Conservation (phyloP, 2,329 filamentous ascomycete genomes). For the Aspergillus sclerotialis region DNA sequence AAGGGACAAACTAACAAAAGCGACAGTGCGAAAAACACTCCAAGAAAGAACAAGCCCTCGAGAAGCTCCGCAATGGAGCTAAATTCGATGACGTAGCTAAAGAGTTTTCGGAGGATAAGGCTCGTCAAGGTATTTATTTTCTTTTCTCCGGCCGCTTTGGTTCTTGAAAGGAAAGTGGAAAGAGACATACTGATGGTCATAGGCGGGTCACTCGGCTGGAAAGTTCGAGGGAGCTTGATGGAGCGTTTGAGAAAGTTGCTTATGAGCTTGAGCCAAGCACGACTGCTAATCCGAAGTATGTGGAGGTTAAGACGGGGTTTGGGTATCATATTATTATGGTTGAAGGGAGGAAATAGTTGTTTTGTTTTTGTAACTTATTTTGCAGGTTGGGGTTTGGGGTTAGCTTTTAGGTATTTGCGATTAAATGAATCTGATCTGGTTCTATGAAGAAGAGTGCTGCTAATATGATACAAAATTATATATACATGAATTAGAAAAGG, state of each 20-base stretch:
- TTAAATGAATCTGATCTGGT: no score
- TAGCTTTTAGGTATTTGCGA: no score
- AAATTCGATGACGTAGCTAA: slow-evolving; percentile 61
- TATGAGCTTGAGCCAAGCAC: slow-evolving; percentile 57
- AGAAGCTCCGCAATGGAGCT: slow-evolving; percentile 51
- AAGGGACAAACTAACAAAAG: background rate
- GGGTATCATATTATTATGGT: slow-evolving; percentile 67
- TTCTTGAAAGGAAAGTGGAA: no score
- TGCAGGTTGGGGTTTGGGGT: no score
- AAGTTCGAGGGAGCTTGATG: slow-evolving; percentile 51
- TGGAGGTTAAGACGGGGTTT: slow-evolving; percentile 55
- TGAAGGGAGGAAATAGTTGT: slow-evolving; percentile 51
- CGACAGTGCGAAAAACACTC: slow-evolving; percentile 54
- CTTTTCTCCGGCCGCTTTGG: no score
- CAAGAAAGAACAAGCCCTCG: slow-evolving; percentile 59
- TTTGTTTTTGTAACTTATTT: slow-evolving; percentile 3
- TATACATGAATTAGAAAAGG: slow-evolving; percentile 2
- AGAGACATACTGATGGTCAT: slow-evolving; percentile 2
- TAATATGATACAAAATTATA: no score
- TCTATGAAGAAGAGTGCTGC: no score
- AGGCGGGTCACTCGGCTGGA: slow-evolving; percentile 60
- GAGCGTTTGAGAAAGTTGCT: slow-evolving; percentile 55
- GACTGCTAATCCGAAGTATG: slow-evolving; percentile 54
- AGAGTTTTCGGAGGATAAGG: slow-evolving; percentile 61
- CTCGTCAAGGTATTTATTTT: slow-evolving; percentile 43